Evolutionary conservation across 2,329 filamentous ascomycete species (phyloP).

Genomic region (Colletotrichum truncatum): DNA sequence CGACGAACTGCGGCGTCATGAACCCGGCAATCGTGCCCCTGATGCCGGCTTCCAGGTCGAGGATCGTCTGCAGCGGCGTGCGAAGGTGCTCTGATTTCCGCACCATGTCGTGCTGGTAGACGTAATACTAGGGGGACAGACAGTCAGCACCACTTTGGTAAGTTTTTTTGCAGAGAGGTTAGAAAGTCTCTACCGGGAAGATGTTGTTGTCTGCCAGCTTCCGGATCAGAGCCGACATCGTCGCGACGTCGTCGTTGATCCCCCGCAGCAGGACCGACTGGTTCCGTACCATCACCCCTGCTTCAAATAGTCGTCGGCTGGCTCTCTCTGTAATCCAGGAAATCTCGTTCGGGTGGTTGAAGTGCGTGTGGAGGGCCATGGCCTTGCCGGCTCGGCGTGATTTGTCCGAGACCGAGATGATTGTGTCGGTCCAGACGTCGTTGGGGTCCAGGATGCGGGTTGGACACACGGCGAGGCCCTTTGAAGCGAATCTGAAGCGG

Average conservation of each 20-base stretch:
- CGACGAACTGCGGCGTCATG: conserved; percentile 69
- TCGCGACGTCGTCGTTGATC: conserved; percentile 64
- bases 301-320: conserved; percentile 56
- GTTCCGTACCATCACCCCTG: conserved; percentile 63
- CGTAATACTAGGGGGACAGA: conserved; percentile 65
- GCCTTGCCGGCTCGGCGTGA: conserved; percentile 64
- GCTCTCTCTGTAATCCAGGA: conserved; percentile 67
- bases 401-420: conserved; percentile 59
- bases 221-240: conserved; percentile 63
- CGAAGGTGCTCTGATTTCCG: conserved; percentile 68
- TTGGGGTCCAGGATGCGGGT: conserved; percentile 60
- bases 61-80: conserved; percentile 66
- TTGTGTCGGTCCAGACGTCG: conserved; percentile 62
- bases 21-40: conserved; percentile 70
- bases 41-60: conserved; percentile 65
- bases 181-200: conserved; percentile 54
- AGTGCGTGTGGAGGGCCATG: conserved; percentile 71
- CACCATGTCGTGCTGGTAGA: conserved; percentile 74
- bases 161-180: no score
- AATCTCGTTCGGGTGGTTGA: conserved; percentile 70
- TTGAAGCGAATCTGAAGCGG: conserved; percentile 69
- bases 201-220: conserved; percentile 65
- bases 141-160: no score
- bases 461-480: conserved; percentile 68
- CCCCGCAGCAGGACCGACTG: conserved; percentile 68